phyloP scores from a whole-genome alignment of 192 early-diverging fungal species.

The Podila clonocystis region DNA sequence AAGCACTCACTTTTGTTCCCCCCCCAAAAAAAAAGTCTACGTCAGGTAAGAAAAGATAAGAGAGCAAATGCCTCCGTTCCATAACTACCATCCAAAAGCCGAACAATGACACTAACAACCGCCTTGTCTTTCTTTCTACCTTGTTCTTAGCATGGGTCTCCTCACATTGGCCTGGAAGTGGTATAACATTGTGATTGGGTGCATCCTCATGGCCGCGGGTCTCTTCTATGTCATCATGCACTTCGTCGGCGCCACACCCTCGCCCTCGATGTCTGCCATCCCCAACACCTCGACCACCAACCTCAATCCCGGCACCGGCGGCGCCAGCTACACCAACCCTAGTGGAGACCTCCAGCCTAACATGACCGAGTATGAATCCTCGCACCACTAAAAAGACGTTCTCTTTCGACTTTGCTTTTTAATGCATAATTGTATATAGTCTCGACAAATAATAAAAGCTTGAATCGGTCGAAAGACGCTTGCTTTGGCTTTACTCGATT shows the following conservation, averaged over 20 bases:
- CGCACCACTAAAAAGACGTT: background rate
- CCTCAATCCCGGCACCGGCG: conserved; percentile 18
- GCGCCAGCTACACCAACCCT: conserved; percentile 26
- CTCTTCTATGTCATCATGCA: conserved; percentile 43
- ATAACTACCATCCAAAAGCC: background rate
- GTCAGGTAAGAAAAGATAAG: background rate
- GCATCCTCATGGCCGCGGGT: conserved; percentile 34
- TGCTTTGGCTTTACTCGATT: too few species aligned
- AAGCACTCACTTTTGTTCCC: background rate
- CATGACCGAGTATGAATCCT: conserved; percentile 22
- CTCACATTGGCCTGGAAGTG: conserved; percentile 23
- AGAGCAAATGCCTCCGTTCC: background rate
- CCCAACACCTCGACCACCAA: conserved; percentile 36
- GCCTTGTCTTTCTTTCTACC: background rate
- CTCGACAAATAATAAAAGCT: too few species aligned
- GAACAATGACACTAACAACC: background rate
- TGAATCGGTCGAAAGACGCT: too few species aligned
- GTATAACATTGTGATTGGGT: conserved; percentile 47
- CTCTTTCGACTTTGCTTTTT: background rate
- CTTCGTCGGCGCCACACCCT: conserved; percentile 48
- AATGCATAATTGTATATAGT: background rate
- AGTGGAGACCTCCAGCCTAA: conserved; percentile 12
- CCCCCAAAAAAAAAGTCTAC: background rate
- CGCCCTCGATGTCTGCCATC: conserved; percentile 45
- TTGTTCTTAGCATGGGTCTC: background rate